These are phyloP conservation scores for Luvunga scandens DNA, from an alignment of 345 rosid genomes.

Conservation along the genomic window DNA sequence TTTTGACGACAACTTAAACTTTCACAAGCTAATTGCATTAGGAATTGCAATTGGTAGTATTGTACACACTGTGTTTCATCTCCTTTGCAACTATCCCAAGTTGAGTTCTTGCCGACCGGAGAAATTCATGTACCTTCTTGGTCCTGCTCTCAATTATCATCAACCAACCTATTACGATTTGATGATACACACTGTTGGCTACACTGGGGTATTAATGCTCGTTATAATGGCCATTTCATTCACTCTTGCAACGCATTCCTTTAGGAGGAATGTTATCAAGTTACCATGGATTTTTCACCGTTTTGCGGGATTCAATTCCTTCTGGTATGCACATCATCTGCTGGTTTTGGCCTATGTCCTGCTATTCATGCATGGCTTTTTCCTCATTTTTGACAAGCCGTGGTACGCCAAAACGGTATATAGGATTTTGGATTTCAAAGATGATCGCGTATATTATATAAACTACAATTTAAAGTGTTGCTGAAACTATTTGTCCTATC, in stretches of 20 bases:
- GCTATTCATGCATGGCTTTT: constrained; percentile 69
- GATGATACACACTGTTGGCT: constrained; percentile 45
- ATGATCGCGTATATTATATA: background rate
- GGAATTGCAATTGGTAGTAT: constrained; percentile 45
- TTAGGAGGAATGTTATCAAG: constrained; percentile 65
- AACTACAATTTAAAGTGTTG: background rate
- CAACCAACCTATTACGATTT: constrained; percentile 69
- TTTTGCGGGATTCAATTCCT: constrained; percentile 86
- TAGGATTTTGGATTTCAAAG: background rate
- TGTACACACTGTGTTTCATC: constrained; percentile 52
- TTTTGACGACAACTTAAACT: constrained; percentile 88
- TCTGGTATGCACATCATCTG: constrained; percentile 97
- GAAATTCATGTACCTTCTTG: constrained; percentile 46
- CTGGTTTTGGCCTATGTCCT: constrained; percentile 63
- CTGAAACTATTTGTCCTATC: background rate
- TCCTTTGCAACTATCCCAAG: constrained; percentile 60
- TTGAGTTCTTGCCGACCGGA: constrained; percentile 40
- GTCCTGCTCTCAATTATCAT: constrained; percentile 38
- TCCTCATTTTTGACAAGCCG: constrained; percentile 60
- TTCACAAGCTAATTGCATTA: constrained; percentile 67
- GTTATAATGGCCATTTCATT: constrained; percentile 65
- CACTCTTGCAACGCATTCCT: constrained; percentile 62
- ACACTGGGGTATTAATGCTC: constrained; percentile 62
- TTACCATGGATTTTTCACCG: constrained; percentile 60
- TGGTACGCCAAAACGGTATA: constrained; percentile 77